Evolutionary conservation across 768 basidiomycete genomes (phyloP).

Genomic region (Clavaria fumosa): DNA sequence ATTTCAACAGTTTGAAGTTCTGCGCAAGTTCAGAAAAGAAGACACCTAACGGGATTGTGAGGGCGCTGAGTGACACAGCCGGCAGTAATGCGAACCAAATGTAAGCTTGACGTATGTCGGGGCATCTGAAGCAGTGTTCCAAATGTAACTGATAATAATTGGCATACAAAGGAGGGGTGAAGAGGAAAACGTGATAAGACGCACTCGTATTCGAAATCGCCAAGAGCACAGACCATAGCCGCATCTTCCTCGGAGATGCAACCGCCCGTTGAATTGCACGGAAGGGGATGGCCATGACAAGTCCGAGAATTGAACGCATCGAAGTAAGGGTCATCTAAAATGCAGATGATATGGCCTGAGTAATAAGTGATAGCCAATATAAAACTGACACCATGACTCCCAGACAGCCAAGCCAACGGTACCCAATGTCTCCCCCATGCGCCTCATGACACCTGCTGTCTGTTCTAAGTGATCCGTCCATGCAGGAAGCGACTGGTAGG

Average conservation of each 20-base stretch:
- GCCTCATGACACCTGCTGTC: constrained; percentile 7
- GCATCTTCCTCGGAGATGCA: constrained; percentile 10
- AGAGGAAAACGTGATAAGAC: not conserved
- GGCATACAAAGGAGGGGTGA: not conserved
- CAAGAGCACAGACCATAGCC: constrained; percentile 7
- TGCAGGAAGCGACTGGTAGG: constrained; percentile 10
- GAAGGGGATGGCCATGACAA: constrained; percentile 9
- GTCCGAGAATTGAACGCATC: constrained; percentile 10
- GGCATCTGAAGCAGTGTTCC: constrained; percentile 10
- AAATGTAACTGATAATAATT: constrained; percentile 9
- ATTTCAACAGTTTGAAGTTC: constrained; percentile 9
- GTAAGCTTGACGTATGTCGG: constrained; percentile 9
- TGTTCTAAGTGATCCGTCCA: constrained; percentile 9
- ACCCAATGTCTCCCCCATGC: constrained; percentile 8
- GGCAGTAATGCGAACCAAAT: constrained; percentile 4
- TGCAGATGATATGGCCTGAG: not conserved
- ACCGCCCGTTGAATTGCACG: constrained; percentile 9
- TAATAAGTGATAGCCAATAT: not conserved
- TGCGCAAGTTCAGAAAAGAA: constrained; percentile 11
- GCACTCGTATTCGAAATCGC: constrained; percentile 12
- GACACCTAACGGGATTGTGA: not conserved
- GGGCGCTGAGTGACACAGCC: not conserved
- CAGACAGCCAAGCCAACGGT: constrained; percentile 8
- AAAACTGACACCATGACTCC: constrained; percentile 9
- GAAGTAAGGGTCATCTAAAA: constrained; percentile 10